Evolutionary conservation across 140 eudicot genomes (phyloP).

Genomic region (Stevia rebaudiana): DNA sequence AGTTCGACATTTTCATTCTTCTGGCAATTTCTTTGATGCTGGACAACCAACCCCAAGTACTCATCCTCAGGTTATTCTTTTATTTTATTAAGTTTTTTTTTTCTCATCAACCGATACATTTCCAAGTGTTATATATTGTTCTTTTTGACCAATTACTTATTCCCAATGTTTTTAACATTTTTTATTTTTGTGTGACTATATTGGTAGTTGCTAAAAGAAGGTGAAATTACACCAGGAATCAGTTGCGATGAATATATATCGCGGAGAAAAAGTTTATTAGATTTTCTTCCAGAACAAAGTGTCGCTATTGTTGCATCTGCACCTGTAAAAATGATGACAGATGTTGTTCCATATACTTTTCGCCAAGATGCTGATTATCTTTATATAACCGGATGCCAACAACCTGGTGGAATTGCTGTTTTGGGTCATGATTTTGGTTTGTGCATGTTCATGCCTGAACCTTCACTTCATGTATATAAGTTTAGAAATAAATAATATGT

Average conservation of each 20-base stretch:
- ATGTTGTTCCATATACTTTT: constrained; percentile 85
- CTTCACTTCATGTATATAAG: constrained; percentile 41
- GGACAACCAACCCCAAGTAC: constrained; percentile 85
- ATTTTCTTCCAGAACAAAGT: constrained; percentile 79
- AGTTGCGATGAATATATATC: constrained; percentile 57
- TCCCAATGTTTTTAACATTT: background rate
- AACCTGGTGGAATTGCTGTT: constrained; percentile 94
- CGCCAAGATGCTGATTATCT: constrained; percentile 92
- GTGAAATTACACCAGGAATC: constrained; percentile 86
- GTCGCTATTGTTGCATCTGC: constrained; percentile 82
- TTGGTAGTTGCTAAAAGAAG: constrained; percentile 69
- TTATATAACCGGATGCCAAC: constrained; percentile 87
- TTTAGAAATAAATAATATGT: background rate
- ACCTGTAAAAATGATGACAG: constrained; percentile 92
- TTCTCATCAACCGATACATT: background rate
- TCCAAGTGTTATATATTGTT: background rate
- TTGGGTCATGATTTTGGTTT: constrained; percentile 82
- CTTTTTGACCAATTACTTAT: background rate
- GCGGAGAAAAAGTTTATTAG: constrained; percentile 66
- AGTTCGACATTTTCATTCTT: constrained; percentile 36
- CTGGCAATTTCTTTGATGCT: constrained; percentile 39
- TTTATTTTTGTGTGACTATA: constrained; percentile 23
- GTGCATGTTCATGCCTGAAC: constrained; percentile 95
- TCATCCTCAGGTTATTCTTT: constrained; percentile 61
- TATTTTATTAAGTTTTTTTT: background rate